Evolutionary conservation across 2,329 filamentous ascomycete genomes (phyloP).

Genomic region (Aspergillus intermedius): DNA sequence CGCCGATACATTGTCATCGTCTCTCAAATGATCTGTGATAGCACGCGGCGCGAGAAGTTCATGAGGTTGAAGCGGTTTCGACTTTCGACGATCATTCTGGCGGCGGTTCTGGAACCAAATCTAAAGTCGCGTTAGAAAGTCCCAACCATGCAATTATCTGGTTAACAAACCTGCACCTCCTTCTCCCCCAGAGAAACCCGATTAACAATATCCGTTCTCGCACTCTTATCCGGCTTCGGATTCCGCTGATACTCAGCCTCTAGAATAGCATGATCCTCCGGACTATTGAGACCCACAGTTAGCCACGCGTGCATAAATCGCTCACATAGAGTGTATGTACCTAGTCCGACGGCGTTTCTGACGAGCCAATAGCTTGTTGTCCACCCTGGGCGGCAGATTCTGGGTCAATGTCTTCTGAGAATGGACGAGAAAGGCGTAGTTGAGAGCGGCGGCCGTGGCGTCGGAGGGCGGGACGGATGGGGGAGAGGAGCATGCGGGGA

Average conservation of each 20-base stretch:
- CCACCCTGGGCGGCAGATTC: slow-evolving; percentile 51
- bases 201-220: slow-evolving; percentile 75
- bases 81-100: slow-evolving; percentile 86
- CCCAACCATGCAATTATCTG: slow-evolving; percentile 5
- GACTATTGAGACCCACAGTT: slow-evolving; percentile 44
- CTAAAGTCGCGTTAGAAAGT: slow-evolving; percentile 44
- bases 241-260: slow-evolving; percentile 80
- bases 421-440: slow-evolving; percentile 55
- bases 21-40: slow-evolving; percentile 21
- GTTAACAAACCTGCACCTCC: slow-evolving; percentile 75
- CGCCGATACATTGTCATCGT: slow-evolving; percentile 22
- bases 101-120: slow-evolving; percentile 97
- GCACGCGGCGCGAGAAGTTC: slow-evolving; percentile 53
- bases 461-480: slow-evolving; percentile 27
- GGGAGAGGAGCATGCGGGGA: slow-evolving; percentile 24
- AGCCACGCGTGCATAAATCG: slow-evolving; percentile 8
- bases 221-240: slow-evolving; percentile 84
- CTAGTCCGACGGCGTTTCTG: slow-evolving; percentile 58
- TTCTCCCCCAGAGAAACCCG: slow-evolving; percentile 88
- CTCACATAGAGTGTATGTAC: slow-evolving; percentile 32
- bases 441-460: slow-evolving; percentile 26
- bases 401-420: slow-evolving; percentile 52
- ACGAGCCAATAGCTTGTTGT: slow-evolving; percentile 54
- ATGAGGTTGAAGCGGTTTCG: slow-evolving; percentile 70
- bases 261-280: slow-evolving; percentile 81